A percentile compares a stretch with the other conserved stretches of the same genome.
Conservation (phyloP, 495 filamentous ascomycete species). For the Echria macrotheca region DNA sequence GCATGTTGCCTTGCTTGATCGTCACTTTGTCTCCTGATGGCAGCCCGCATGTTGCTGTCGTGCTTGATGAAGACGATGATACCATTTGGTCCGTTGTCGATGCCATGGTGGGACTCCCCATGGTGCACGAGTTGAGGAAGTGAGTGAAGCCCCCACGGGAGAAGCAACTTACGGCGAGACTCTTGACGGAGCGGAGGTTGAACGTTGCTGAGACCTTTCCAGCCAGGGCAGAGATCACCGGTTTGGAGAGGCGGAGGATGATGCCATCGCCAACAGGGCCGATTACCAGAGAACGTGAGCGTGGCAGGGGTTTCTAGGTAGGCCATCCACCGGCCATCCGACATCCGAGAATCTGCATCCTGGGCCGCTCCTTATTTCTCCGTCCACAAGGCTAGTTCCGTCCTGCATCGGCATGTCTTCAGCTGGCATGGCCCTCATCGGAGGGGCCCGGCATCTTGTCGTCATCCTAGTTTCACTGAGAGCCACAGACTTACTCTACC, state of each 20-base stretch:
- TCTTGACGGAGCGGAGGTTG: too few relatives aligned
- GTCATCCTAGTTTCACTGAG: too few relatives aligned
- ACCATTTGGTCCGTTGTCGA: constrained; percentile 10
- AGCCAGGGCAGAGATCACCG: constrained; percentile 7
- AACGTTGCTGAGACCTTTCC: not conserved
- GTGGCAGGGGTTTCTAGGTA: not conserved
- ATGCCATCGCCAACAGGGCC: constrained; percentile 8
- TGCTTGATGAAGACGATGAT: constrained; percentile 17
- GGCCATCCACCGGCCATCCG: not conserved
- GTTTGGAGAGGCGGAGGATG: not conserved
- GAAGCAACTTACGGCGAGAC: too few relatives aligned
- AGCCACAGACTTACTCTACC: too few relatives aligned
- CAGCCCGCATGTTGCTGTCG: constrained; percentile 6
- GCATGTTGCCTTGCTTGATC: not conserved
- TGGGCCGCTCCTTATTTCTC: not conserved
- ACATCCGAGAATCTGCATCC: not conserved
- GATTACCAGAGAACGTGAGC: constrained; percentile 7
- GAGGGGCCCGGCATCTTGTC: too few relatives aligned
- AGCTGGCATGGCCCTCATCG: too few relatives aligned
- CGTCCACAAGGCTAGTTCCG: too few relatives aligned
- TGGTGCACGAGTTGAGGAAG: too few relatives aligned
- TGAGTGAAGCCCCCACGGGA: constrained; percentile 1
- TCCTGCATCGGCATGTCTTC: too few relatives aligned
- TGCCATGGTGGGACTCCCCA: too few relatives aligned
- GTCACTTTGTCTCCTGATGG: not conserved